Conservation (phyloP, 2,329 filamentous ascomycete species). For the Arthrobotrys sinensis region DNA sequence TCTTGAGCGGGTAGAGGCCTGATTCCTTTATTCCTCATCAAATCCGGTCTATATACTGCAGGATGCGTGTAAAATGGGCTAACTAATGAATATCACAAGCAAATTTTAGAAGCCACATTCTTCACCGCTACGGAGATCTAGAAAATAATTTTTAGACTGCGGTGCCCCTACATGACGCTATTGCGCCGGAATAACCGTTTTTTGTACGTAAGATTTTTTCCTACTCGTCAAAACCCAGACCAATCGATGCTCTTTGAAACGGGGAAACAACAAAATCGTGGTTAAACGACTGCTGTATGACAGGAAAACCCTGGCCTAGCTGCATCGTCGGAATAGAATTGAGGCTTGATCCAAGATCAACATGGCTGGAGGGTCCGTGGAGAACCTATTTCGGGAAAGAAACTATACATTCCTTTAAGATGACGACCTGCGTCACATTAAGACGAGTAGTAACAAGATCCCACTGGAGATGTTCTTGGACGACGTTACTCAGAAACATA, state of each 20-base stretch:
- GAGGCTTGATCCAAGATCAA: constrained; percentile 42
- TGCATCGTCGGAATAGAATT: constrained; percentile 47
- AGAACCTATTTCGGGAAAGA: constrained; percentile 34
- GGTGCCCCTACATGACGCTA: constrained; percentile 60
- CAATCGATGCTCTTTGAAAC: constrained; percentile 57
- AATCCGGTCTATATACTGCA: constrained; percentile 11
- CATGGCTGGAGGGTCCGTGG: constrained; percentile 43
- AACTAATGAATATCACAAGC: constrained; percentile 49
- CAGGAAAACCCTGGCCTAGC: constrained; percentile 43
- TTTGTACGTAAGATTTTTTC: constrained; percentile 60
- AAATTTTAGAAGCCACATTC: constrained; percentile 36
- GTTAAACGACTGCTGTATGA: constrained; percentile 30
- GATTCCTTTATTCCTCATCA: not conserved
- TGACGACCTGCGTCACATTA: constrained; percentile 52
- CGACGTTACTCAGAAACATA: constrained; percentile 46
- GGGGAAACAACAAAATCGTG: constrained; percentile 30
- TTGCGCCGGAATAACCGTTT: constrained; percentile 61
- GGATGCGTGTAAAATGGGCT: constrained; percentile 6
- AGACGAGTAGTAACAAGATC: constrained; percentile 27
- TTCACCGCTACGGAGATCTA: constrained; percentile 20
- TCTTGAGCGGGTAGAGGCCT: constrained; percentile 23
- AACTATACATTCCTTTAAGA: constrained; percentile 27
- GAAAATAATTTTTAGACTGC: constrained; percentile 27
- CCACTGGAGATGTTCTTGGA: constrained; percentile 40
- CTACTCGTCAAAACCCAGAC: constrained; percentile 37